Evolutionary conservation across 2,329 filamentous ascomycete species (phyloP), one percentile per base, ranked within the genome.

Genomic region (Ilyonectria sp.): DNA sequence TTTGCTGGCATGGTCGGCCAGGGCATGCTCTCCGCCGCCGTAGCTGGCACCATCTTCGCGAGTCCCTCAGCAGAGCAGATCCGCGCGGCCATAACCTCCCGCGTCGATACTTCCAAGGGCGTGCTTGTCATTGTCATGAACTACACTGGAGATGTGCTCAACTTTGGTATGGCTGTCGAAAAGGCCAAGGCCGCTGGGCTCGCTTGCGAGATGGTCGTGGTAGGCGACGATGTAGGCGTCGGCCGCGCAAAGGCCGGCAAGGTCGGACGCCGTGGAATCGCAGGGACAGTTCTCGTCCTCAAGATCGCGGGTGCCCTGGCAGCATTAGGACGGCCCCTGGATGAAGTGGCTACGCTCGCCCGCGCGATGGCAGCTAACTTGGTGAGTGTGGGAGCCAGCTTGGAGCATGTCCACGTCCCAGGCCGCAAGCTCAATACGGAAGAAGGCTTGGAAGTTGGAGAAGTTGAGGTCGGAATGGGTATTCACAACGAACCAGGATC

Each of bases 51-150:
- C 3, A 95, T 97, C 75, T 97, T 97, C 77, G 94, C 94, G 7
- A 93, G 91, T 19, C 94, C 94, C 0, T 91, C 89, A 6, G 92
- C 94, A 0, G 91, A 96, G 81, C 95, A 98, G 83, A 91, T 98
- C 61, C 89, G 93, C 62, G 86, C 89, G 71, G 94, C 91, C 66
- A 92, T 97, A 60, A 88, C 91, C 76, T 88, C 90, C 47, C 87
- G 93, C 21, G 92, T 97, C 3, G 90, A 93, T 68, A 87, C 87
- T 4, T 86, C 88, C 50, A 88, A 89, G 69, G 95, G 95, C 26
- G 92, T 97, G 1, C 80, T 98, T 46, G 92, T 97, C n/a, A 91
- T 95, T 6, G 93, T 97, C 33, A 97, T 97, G 93, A 98, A 98
- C 80, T 97, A 97, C 81, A 97, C 94, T 1, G 93, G 93, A 43